Percentiles rank a stretch among this genome's conserved stretches.
phyloP scores from a whole-genome alignment of 345 rosid species.

The Luvunga scandens region DNA sequence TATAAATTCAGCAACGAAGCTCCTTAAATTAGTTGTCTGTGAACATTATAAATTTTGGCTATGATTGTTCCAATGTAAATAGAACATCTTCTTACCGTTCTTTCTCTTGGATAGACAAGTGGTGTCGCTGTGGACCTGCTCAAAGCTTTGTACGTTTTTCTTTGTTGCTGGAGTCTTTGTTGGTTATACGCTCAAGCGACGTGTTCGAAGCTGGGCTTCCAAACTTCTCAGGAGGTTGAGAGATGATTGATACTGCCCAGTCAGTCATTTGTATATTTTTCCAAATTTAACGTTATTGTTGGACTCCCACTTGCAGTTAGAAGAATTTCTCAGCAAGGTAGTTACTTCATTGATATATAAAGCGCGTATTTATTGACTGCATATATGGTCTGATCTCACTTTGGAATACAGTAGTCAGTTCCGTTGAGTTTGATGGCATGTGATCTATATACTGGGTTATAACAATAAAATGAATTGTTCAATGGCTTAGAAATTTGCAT shows the following conservation, averaged over 20 bases:
- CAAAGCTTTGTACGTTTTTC: conserved; percentile 76
- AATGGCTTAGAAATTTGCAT: too few relatives aligned
- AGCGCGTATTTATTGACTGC: not conserved
- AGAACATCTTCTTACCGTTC: not conserved
- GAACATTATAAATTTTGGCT: not conserved
- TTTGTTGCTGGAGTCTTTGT: conserved; percentile 74
- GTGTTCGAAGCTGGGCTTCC: conserved; percentile 74
- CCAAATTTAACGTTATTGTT: not conserved
- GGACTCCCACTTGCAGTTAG: not conserved
- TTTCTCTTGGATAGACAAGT: conserved; percentile 37
- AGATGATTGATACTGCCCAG: conserved; percentile 42
- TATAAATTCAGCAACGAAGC: not conserved
- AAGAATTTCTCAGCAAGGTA: not conserved
- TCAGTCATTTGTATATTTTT: not conserved
- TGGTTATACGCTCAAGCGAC: conserved; percentile 71
- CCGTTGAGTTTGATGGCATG: not conserved
- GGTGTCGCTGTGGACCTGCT: conserved; percentile 67
- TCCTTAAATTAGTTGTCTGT: not conserved
- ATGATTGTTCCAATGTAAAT: not conserved
- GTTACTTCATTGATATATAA: not conserved
- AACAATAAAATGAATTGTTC: too few relatives aligned
- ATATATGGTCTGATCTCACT: not conserved
- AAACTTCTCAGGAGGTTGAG: conserved; percentile 57
- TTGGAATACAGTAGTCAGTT: not conserved
- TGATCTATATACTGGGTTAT: not conserved